Percentiles rank a stretch among this genome's conserved stretches.
These are phyloP conservation scores for Paramecium bursaria DNA, from an alignment of 73 alveolate species.

Conservation along the genomic window DNA sequence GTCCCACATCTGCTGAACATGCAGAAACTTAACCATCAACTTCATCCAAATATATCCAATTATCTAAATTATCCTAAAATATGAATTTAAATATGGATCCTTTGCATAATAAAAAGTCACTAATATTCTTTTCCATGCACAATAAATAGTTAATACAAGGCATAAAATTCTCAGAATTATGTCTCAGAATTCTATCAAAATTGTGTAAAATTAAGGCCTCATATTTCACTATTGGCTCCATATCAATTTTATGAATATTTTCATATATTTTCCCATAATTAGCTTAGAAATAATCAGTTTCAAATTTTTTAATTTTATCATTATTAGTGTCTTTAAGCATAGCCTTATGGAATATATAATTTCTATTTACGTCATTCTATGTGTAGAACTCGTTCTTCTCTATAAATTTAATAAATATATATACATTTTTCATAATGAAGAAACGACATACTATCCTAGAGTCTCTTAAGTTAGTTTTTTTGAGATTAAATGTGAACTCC, in stretches of 20 bases:
- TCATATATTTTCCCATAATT: neutral
- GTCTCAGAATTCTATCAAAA: neutral
- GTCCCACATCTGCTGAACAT: neutral
- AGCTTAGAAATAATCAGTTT: neutral
- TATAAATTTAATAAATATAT: no score
- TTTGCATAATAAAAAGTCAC: neutral
- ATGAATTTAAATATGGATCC: neutral
- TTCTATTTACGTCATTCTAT: no score
- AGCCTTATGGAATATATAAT: neutral
- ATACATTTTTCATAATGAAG: neutral
- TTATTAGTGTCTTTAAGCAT: neutral
- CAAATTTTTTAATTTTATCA: neutral
- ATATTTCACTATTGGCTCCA: neutral
- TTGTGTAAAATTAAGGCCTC: neutral
- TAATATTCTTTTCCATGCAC: neutral
- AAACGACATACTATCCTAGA: neutral
- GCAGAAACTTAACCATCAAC: neutral
- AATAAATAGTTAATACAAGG: neutral
- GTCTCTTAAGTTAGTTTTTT: neutral
- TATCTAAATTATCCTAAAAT: neutral
- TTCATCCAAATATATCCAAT: neutral
- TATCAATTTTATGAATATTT: neutral
- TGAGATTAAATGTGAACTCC: neutral
- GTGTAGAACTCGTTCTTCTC: neutral
- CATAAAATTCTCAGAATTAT: neutral